These are phyloP conservation scores for Phyllosticta ampelicida DNA, from an alignment of 2,329 filamentous ascomycete species.

Conservation along the genomic window DNA sequence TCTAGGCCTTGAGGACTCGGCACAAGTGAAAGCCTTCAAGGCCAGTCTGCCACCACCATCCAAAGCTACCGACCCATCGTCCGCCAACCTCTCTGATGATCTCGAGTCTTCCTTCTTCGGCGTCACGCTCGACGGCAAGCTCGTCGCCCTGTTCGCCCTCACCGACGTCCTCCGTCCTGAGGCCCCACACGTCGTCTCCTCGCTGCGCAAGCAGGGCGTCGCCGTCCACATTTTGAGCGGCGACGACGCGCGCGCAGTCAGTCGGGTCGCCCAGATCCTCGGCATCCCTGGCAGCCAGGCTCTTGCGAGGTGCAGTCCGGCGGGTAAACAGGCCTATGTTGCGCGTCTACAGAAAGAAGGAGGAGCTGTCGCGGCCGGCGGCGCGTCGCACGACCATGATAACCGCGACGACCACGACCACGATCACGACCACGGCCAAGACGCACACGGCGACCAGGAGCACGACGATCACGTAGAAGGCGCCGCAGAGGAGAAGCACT, in stretches of 20 bases:
- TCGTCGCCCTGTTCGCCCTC: conserved; percentile 42
- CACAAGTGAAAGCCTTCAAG: background rate
- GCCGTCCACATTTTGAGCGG: conserved; percentile 46
- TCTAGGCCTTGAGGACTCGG: background rate
- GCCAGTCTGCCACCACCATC: background rate
- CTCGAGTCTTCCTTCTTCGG: conserved; percentile 16
- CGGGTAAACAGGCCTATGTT: conserved; percentile 46
- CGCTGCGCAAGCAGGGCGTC: conserved; percentile 40
- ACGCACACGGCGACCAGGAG: background rate
- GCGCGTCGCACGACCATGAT: background rate
- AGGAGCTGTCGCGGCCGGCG: background rate
- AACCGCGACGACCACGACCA: background rate
- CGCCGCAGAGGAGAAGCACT: conserved; percentile 2
- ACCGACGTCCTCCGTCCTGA: conserved; percentile 38
- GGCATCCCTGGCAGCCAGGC: conserved; percentile 30
- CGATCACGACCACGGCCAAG: background rate
- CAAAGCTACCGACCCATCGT: background rate
- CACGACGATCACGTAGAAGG: conserved; percentile 1
- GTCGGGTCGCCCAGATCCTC: conserved; percentile 32
- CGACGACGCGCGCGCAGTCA: conserved; percentile 41
- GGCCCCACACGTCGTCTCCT: conserved; percentile 40
- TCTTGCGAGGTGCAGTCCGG: conserved; percentile 38
- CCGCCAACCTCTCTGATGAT: background rate
- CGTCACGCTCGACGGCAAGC: conserved; percentile 36
- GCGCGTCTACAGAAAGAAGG: conserved; percentile 17